These are phyloP conservation scores for Rutstroemia sp. DNA, from an alignment of 2,329 filamentous ascomycete species.

Conservation along the genomic window DNA sequence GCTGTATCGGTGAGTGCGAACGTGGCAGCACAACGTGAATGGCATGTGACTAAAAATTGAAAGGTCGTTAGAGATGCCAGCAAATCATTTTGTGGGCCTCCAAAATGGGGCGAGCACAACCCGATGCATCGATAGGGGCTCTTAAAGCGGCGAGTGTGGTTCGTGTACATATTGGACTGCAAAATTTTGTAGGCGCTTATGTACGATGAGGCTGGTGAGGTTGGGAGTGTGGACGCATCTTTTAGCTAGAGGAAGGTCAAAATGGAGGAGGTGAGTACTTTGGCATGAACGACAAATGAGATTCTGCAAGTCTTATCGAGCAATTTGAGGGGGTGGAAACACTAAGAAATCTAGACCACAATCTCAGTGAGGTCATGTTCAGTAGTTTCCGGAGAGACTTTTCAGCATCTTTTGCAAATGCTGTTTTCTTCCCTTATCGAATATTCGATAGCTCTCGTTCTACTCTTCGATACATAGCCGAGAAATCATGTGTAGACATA, in stretches of 20 bases:
- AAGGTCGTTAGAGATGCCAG: neutral
- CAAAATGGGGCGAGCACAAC: neutral
- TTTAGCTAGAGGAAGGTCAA: neutral
- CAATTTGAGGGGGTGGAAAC: no score
- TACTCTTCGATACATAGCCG: no score
- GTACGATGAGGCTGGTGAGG: neutral
- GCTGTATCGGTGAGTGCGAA: neutral
- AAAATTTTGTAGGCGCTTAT: neutral
- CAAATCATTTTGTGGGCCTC: constrained; percentile 7
- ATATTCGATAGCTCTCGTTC: no score
- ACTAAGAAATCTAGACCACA: no score
- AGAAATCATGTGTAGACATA: no score
- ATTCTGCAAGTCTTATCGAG: no score
- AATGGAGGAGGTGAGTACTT: no score
- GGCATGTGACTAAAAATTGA: neutral
- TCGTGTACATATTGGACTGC: neutral
- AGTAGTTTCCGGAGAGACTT: no score
- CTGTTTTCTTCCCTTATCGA: no score
- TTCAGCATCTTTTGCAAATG: no score
- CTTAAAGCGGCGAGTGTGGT: neutral
- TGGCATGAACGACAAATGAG: no score
- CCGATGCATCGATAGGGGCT: neutral
- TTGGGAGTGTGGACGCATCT: neutral
- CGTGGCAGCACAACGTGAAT: neutral
- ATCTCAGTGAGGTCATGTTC: no score